Percentiles rank a stretch among this genome's conserved stretches.
These are phyloP conservation scores for Knoxia roxburghii DNA, from an alignment of 257 asterid species.

Conservation along the genomic window DNA sequence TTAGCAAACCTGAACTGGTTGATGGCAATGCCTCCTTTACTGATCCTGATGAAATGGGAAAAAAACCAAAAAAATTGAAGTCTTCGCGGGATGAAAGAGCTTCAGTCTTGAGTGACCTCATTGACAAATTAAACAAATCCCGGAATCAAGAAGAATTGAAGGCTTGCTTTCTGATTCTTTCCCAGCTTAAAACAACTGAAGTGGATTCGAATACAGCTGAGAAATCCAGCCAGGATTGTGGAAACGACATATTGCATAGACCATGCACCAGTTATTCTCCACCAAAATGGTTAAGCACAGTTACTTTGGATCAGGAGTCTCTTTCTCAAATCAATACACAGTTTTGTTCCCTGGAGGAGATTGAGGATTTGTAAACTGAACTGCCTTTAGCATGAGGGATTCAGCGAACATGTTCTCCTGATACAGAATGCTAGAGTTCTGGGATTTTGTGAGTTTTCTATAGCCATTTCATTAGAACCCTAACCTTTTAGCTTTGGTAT, in stretches of 20 bases:
- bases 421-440: not conserved
- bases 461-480: not conserved
- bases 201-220: slow-evolving; percentile 22
- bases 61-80: slow-evolving; percentile 46
- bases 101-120: slow-evolving; percentile 44
- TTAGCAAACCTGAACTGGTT: slow-evolving; percentile 32
- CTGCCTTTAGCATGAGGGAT: not conserved
- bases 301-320: slow-evolving; percentile 43
- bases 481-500: not conserved
- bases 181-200: slow-evolving; percentile 32
- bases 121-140: slow-evolving; percentile 67
- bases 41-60: slow-evolving; percentile 44
- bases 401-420: not conserved
- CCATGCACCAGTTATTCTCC: slow-evolving; percentile 24
- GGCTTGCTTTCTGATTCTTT: slow-evolving; percentile 53
- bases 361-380: slow-evolving; percentile 45
- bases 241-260: slow-evolving; percentile 16
- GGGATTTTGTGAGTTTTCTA: slow-evolving; percentile 3
- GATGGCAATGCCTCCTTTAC: slow-evolving; percentile 32
- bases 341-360: slow-evolving; percentile 56
- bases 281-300: slow-evolving; percentile 51
- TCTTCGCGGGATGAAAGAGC: slow-evolving; percentile 41
- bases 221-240: slow-evolving; percentile 11
- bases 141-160: slow-evolving; percentile 70
- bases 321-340: slow-evolving; percentile 42